Evolutionary conservation across 352 stramenopile genomes (phyloP), one percentile per base, ranked within the genome.

Genomic region (Phytopythium montanum): DNA sequence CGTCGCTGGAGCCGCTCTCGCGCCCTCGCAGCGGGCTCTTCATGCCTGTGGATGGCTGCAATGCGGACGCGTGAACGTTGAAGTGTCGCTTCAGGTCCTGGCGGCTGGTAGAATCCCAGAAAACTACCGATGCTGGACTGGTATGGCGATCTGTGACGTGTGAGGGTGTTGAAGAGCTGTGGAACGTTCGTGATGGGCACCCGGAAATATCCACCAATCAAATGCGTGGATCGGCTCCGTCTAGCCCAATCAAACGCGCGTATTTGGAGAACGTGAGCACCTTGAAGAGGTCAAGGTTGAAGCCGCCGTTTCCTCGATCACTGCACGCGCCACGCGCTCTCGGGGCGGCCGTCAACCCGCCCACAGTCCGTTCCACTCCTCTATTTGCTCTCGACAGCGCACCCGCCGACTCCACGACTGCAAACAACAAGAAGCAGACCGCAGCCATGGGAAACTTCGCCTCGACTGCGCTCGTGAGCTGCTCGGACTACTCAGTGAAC

Each of bases 391-490:
- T 46, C n/a, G 23, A 59, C 53, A 29, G 53, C 38, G 19, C 69
- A 53, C 61, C 46, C 45, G 61, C 36, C 21, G n/a, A 56, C 25
- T 48, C 54, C 42, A 36, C 51, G 25, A 42, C 28, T 19, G 21
- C 46, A 18, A 62, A 53, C 29, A 46, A 34, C n/a, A 62, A 56
- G 41, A 51, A 13, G 36, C 60, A 48, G 52, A 6, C 21, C 4
- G 45, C 42, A 46, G 42, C 29, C 25, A 88, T 87, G 76, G 72
- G 75, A 66, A 84, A 82, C 70, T 65, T 72, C 25, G 44, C 64
- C 26, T 88, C 70, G 26, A 72, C 59, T 14, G 38, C 57, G 34
- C 55, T 71, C 23, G 31, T 48, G 19, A 25, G 38, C 36, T 59
- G 52, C 26, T 69, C 65, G 21, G 66, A 69, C 54, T 50, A 70